Conservation (phyloP, 2,329 filamentous ascomycete genomes). For the Ophiocordyceps camponoti-leonardi region DNA sequence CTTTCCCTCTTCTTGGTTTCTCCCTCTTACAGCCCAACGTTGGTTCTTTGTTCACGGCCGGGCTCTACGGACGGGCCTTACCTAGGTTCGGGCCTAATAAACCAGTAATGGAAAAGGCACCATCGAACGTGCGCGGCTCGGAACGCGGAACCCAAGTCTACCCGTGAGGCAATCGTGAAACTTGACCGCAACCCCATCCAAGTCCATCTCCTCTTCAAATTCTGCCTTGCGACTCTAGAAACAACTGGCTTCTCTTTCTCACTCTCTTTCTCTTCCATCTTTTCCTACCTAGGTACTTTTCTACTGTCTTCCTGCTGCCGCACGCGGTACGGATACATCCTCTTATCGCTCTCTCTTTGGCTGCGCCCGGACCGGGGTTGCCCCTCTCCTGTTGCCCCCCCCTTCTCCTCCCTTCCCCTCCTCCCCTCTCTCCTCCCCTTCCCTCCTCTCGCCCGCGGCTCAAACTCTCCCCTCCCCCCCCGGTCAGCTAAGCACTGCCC, state of each 20-base stretch:
- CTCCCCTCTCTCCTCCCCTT: not conserved
- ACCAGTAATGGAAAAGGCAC: no score
- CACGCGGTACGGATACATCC: not conserved
- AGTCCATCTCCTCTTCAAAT: not conserved
- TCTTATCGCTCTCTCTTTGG: not conserved
- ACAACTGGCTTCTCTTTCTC: not conserved
- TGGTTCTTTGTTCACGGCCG: no score
- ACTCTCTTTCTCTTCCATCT: not conserved
- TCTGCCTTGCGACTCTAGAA: not conserved
- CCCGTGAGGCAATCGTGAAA: not conserved
- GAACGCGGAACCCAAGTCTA: no score
- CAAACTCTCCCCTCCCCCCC: not conserved
- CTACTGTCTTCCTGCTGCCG: no score
- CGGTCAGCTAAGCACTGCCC: not conserved
- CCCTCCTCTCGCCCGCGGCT: not conserved
- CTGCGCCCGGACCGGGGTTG: not conserved
- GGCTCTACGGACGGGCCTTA: no score
- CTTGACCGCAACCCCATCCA: not conserved
- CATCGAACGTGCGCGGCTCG: no score
- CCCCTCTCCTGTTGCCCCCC: not conserved
- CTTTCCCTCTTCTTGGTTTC: no score
- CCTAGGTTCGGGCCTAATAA: no score
- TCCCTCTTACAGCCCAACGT: no score
- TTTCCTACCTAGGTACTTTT: no score
- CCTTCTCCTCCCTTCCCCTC: not conserved